A percentile compares a stretch with the other conserved stretches of the same genome.
Evolutionary conservation across 768 basidiomycete genomes (phyloP).

Genomic region (Lanmaoa pseudosensibilis): DNA sequence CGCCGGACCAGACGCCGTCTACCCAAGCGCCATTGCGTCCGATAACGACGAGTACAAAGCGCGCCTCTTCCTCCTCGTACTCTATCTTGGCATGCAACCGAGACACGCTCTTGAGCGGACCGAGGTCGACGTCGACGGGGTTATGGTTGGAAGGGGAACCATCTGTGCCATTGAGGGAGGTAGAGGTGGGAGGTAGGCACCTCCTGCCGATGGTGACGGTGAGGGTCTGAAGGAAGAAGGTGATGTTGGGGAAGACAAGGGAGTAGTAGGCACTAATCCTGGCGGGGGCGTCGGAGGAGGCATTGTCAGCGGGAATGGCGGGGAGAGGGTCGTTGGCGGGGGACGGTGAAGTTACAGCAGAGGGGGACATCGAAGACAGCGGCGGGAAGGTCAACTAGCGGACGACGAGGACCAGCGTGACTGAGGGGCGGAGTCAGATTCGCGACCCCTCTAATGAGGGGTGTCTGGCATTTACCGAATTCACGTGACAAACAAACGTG

Average conservation of each 20-base stretch:
- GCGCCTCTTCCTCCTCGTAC: conserved; percentile 86
- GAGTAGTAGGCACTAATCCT: conserved; percentile 93
- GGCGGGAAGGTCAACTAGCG: background rate
- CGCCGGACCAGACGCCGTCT: conserved; percentile 92
- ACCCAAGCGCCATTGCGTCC: conserved; percentile 99
- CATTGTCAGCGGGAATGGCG: conserved; percentile 5
- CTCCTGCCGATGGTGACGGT: conserved; percentile 92
- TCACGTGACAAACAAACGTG: conserved; percentile 28
- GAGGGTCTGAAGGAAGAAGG: conserved; percentile 96
- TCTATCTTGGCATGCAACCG: conserved; percentile 94
- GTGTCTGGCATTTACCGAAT: conserved; percentile 14
- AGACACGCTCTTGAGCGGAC: conserved; percentile 96
- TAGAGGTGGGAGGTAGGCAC: conserved; percentile 65
- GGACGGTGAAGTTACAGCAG: conserved; percentile 4
- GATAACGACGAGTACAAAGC: conserved; percentile 85
- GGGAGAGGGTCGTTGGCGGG: conserved; percentile 9
- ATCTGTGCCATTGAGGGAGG: conserved; percentile 49
- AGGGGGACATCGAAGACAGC: conserved; percentile 28
- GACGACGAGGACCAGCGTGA: conserved; percentile 5
- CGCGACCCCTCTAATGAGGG: conserved; percentile 10
- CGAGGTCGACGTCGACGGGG: conserved; percentile 87
- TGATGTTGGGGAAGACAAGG: conserved; percentile 90
- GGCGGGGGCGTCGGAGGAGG: conserved; percentile 43
- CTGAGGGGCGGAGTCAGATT: background rate
- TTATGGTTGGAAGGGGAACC: conserved; percentile 24